phyloP scores from a whole-genome alignment of 192 early-diverging fungal genomes.

The Podila epigama region DNA sequence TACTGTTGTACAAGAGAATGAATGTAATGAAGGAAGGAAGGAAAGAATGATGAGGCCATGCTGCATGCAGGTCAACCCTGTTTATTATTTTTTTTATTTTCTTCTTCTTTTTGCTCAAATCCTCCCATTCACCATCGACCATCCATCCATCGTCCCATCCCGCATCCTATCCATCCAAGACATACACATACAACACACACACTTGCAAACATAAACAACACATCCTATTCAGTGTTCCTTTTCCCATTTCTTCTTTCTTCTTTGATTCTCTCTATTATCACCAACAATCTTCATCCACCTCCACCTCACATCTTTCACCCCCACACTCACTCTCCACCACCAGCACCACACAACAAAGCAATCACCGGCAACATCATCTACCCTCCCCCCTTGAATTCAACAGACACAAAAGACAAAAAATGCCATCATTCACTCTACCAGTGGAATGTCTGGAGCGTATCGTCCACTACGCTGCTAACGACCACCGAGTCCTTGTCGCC shows the following conservation, averaged over 20 bases:
- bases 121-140: not conserved
- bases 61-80: not conserved
- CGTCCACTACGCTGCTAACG: constrained; percentile 14
- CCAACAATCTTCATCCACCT: not conserved
- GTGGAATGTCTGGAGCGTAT: constrained; percentile 31
- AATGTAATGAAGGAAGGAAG: no score
- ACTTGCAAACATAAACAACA: not conserved
- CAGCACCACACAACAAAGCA: not conserved
- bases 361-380: no score
- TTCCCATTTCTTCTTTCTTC: not conserved
- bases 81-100: not conserved
- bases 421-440: constrained; percentile 7
- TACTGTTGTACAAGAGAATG: no score
- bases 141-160: not conserved
- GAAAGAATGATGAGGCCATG: not conserved
- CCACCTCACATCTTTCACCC: not conserved
- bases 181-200: not conserved
- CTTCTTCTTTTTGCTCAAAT: not conserved
- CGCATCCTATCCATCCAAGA: not conserved
- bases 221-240: no score
- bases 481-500: constrained; percentile 21
- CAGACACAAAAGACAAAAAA: not conserved
- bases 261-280: not conserved
- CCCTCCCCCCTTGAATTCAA: no score
- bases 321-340: not conserved